Evolutionary conservation across 176 grass and related monocot species (phyloP), one percentile per base, ranked within the genome.

Genomic region (Triticum urartu): DNA sequence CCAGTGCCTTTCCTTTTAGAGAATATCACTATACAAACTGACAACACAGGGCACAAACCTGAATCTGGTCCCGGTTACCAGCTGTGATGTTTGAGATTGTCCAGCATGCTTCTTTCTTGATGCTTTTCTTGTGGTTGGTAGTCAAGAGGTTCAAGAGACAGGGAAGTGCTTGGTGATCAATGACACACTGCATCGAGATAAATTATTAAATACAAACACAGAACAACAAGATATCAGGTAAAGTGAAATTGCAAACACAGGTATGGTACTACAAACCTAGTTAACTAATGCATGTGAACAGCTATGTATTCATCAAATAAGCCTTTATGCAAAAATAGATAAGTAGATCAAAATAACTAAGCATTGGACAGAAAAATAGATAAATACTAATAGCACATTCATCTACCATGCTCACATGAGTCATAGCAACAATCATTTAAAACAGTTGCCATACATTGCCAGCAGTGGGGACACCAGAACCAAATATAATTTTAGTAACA

Each of bases 71-170:
- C 86, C 82, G 90, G 83, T 98, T 98, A 72, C 95, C 95, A 85
- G 95, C 95, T 83, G 95, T 98, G 65, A 98, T 93, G 88, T 98
- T 98, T 77, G 95, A 98, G 75, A 95, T 95, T 3, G 95, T 98
- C 95, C 93, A 98, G 87, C 95, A 98, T 77, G 91, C 95, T 95
- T 98, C 95, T 75, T 98, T 98, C 92, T 98, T 98, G 72, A 98
- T 98, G 86, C 93, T 95, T 89, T 98, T 98, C 90, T 98, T 98
- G 86, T 98, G 93, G 82, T 98, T 98, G 32, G 81, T 86, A 12
- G 86, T 89, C 80, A 98, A 64, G 35, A 98, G 89, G 69, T 83
- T 98, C 91, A 98, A 90, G 43, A 98, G 91, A 61, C 93, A 98
- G 59, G 91, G 88, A 59, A 98, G 95, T 10, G 93, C 95, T 72